Evolutionary conservation across 2,329 filamentous ascomycete genomes (phyloP), one percentile per base, ranked within the genome.

Genomic region (Zasmidium angulare): DNA sequence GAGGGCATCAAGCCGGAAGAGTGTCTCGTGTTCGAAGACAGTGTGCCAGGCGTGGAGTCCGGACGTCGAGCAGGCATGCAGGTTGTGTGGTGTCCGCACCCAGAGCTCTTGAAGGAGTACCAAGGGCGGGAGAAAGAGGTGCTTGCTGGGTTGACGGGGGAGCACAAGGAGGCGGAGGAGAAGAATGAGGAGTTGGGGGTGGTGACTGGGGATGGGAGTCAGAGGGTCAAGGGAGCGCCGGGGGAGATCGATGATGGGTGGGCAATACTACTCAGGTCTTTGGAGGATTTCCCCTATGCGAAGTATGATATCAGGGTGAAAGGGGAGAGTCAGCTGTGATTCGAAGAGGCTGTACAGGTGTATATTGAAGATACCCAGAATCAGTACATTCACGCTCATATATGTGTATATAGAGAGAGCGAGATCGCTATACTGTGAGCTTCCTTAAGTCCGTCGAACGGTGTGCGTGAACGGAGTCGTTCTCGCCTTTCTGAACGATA

Each of bases 1-100:
- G 78, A 84, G 60, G 80, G 82, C 55, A 88, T 99, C 63, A 81
- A 73, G 55, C 91, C 92, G 0, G 89, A 90, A 66, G 93, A 98
- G 76, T 98, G 95, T 72, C 81, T 99, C 17, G 95, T 98, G 0
- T 98, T 99, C 69, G 95, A 99, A 77, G 95, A 99, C 75, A 91
- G 89, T 49, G 93, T 98, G 1, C 91, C 92, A 0, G 95, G 95
- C 2, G 91, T 97, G 2, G 95, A 99, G 77, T 86, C 91, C 1
- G 95, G 92, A 3, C 82, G 95, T 55, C 85, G 95, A 65, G 95
- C 95, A 0, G 93, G 93, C 0, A 98, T 98, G 93, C 86, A 93
- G 66, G 92, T 96, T 12, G 82, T 96, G 1, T 99, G 95, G 95
- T 89, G 86, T 67, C 95, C 95, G 22, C 92, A 98, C 76, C 85